Conservation (phyloP, 2,329 filamentous ascomycete genomes). For the Ceratocystis harringtonii region DNA sequence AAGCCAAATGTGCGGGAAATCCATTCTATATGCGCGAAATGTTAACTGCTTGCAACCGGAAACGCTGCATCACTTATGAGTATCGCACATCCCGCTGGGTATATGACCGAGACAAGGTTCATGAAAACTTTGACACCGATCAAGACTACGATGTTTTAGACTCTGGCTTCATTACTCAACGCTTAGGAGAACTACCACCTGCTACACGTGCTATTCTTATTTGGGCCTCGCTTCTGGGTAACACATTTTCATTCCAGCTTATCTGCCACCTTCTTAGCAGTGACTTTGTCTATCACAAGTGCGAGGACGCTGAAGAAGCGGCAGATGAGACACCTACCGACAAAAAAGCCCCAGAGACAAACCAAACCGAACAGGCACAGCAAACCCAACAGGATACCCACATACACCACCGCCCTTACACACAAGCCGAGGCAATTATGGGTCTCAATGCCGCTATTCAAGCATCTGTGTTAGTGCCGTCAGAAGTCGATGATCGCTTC, state of each 20-base stretch:
- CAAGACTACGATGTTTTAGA: slow-evolving; percentile 67
- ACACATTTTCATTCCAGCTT: slow-evolving; percentile 68
- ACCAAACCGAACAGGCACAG: background rate
- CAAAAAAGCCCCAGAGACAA: background rate
- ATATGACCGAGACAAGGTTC: slow-evolving; percentile 72
- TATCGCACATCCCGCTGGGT: slow-evolving; percentile 72
- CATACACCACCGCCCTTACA: slow-evolving; percentile 26
- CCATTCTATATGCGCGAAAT: slow-evolving; percentile 88
- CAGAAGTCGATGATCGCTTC: slow-evolving; percentile 74
- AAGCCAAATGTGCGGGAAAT: slow-evolving; percentile 78
- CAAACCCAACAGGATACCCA: slow-evolving; percentile 24
- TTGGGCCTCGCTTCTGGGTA: slow-evolving; percentile 75
- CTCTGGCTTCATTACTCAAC: slow-evolving; percentile 64
- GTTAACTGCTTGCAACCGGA: slow-evolving; percentile 71
- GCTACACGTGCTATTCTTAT: slow-evolving; percentile 65
- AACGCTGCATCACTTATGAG: slow-evolving; percentile 80
- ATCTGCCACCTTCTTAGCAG: slow-evolving; percentile 63
- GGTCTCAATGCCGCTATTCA: slow-evolving; percentile 73
- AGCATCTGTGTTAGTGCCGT: slow-evolving; percentile 65
- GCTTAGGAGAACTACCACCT: slow-evolving; percentile 59
- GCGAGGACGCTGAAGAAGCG: slow-evolving; percentile 30
- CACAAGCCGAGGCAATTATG: slow-evolving; percentile 53
- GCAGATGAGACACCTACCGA: slow-evolving; percentile 18
- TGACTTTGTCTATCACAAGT: slow-evolving; percentile 48
- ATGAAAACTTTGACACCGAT: slow-evolving; percentile 67